Base-by-base conservation (phyloP, 1,139 yeast genomes). In the Meyerozyma athensensis region DNA sequence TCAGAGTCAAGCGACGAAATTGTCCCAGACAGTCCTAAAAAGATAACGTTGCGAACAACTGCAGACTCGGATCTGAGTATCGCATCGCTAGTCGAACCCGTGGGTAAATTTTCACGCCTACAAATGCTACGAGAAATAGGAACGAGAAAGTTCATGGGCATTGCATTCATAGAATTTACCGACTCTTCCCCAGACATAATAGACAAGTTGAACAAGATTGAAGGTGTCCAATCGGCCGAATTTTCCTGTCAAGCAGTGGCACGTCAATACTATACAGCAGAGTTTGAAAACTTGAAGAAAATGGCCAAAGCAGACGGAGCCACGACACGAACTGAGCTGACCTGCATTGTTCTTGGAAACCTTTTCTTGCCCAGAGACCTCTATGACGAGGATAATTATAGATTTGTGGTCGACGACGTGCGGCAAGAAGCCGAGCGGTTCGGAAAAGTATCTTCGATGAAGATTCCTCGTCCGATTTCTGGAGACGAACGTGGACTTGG, bases 401-500 rank as follows among this genome's bases (percentile, higher is more conserved):
- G 67, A 13, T 79, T 77, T 38, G 65, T 82, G 18, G 58, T 63
- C 34, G 66, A 69, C 12, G 85, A 83, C 36, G 70, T 87, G 19
- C 46, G 53, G 10, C 56, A 58, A 4, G 84, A 81, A 46, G 77
- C 81, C 21, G 53, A 63, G 0, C 68, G 66, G 36, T 69, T 66
- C 43, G 90, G 90, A 0, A 57, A 56, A 5, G 77, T 85, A 5
- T 59, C 61, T 10, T 66, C 75, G 4, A 60, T 86, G 4, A 72
- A 70, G 42, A 75, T 87, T n/a, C 90, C 94, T 0, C 66, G 76
- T 45, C 92, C 92, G 0, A 70, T 72, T 2, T 67, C 69, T 20
- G 79, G 74, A 30, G 52, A 63, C 14, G 66, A 68, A 28, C 74
- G 79, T 1, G 87, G 86, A 3, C 73, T 82, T 30, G 96, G 96